Conservation (phyloP, 2,329 filamentous ascomycete species). For the Salinomyces thailandicus region DNA sequence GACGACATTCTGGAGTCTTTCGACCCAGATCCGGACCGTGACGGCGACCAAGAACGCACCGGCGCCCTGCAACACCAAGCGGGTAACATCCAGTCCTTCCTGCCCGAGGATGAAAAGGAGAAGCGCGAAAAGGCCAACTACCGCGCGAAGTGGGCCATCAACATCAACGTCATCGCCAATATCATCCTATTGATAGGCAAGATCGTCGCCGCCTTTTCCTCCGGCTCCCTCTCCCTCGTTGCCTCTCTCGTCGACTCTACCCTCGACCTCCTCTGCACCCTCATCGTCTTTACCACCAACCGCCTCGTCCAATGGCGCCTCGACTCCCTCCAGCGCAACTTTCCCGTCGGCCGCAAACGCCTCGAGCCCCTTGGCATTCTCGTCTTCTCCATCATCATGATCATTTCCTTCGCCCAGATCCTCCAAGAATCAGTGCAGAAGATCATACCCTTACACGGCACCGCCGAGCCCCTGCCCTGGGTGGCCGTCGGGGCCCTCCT, state of each 20-base stretch:
- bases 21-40: conserved; percentile 47
- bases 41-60: conserved; percentile 44
- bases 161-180: conserved; percentile 52
- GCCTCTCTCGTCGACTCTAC: conserved; percentile 53
- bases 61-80: conserved; percentile 40
- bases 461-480: conserved; percentile 40
- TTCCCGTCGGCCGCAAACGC: conserved; percentile 47
- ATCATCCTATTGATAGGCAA: conserved; percentile 47
- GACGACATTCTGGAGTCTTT: conserved; percentile 52
- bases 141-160: conserved; percentile 47
- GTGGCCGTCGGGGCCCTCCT: conserved; percentile 49
- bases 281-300: conserved; percentile 52
- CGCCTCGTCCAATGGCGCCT: conserved; percentile 49
- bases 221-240: conserved; percentile 50
- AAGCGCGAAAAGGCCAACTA: conserved; percentile 37
- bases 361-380: conserved; percentile 53
- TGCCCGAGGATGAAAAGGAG: conserved; percentile 46
- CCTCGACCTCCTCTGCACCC: conserved; percentile 49
- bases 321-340: conserved; percentile 40
- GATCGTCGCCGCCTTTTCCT: conserved; percentile 44
- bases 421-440: conserved; percentile 50
- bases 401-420: conserved; percentile 52
- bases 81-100: conserved; percentile 44
- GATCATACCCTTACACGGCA: conserved; percentile 40
- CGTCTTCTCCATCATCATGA: conserved; percentile 54